Percentiles rank a stretch among this genome's conserved stretches.
phyloP scores from a whole-genome alignment of 169 alveolate genomes.

The Eimeria acervulina region DNA sequence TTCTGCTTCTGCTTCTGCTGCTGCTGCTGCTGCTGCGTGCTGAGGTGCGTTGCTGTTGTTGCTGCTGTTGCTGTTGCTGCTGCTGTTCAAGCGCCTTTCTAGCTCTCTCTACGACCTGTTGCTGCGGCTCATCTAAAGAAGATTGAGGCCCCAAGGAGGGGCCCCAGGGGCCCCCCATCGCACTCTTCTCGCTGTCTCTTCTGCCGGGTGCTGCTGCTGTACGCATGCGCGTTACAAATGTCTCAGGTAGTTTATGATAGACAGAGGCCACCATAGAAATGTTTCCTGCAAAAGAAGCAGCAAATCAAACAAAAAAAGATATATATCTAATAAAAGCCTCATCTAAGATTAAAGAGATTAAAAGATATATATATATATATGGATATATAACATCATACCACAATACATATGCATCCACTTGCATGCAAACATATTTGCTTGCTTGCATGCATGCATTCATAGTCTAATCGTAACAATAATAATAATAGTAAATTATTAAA shows the following conservation, averaged over 20 bases:
- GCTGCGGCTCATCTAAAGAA: not conserved
- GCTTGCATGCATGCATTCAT: not conserved
- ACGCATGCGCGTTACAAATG: conserved; percentile 65
- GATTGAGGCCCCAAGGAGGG: not conserved
- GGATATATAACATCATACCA: no score
- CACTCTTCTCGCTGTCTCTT: not conserved
- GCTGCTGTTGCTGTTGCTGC: conserved; percentile 46
- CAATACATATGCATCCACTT: no score
- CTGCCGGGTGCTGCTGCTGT: not conserved
- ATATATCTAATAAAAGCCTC: no score
- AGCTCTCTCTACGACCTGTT: conserved; percentile 1
- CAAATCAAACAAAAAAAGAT: conserved; percentile 82
- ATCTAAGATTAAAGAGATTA: no score
- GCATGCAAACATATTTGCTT: no score
- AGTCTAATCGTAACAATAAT: no score
- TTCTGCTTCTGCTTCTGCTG: conserved; percentile 51
- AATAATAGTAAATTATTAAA: no score
- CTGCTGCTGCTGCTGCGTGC: conserved; percentile 42
- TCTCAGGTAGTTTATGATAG: conserved; percentile 84
- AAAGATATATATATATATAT: no score
- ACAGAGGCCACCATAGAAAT: conserved; percentile 85
- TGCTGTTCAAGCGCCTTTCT: not conserved
- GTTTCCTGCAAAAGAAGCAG: conserved; percentile 93
- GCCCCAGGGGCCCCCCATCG: conserved; percentile 6
- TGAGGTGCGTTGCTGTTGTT: no score